Conservation (phyloP, 2,329 filamentous ascomycete genomes). For the Phialophora chinensis region DNA sequence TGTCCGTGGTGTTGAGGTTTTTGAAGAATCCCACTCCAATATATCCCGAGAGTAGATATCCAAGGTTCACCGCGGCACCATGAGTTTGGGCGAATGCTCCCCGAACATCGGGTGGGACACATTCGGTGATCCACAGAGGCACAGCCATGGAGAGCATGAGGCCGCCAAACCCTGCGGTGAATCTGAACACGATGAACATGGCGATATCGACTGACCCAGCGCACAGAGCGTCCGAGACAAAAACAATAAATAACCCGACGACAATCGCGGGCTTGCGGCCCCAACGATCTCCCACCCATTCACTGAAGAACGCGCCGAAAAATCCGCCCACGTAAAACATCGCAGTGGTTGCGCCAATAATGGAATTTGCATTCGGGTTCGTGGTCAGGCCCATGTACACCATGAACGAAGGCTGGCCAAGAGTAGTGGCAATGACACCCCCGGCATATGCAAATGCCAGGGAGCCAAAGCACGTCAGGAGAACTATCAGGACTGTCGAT, state of each 20-base stretch:
- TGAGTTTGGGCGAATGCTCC: slow-evolving; percentile 27
- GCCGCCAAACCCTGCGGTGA: slow-evolving; percentile 16
- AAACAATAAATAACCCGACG: not conserved
- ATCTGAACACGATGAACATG: slow-evolving; percentile 29
- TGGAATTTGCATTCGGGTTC: not conserved
- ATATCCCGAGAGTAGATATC: slow-evolving; percentile 19
- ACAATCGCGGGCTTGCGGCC: not conserved
- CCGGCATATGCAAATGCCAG: slow-evolving; percentile 25
- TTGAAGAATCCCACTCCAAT: slow-evolving; percentile 13
- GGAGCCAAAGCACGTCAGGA: no score
- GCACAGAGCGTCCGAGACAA: slow-evolving; percentile 20
- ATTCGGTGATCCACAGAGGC: slow-evolving; percentile 25
- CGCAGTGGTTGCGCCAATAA: slow-evolving; percentile 81
- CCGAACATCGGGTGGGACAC: slow-evolving; percentile 27
- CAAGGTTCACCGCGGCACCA: slow-evolving; percentile 13
- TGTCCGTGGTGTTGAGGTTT: no score
- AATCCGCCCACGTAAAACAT: slow-evolving; percentile 64
- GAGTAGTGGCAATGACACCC: slow-evolving; percentile 21
- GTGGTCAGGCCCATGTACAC: slow-evolving; percentile 31
- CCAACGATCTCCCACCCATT: not conserved
- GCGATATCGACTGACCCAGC: slow-evolving; percentile 26
- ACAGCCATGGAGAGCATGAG: slow-evolving; percentile 23
- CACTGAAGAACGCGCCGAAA: slow-evolving; percentile 2
- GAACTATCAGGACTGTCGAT: no score
- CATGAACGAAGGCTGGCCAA: slow-evolving; percentile 52